Base-by-base conservation (phyloP, 495 filamentous ascomycete genomes). In the Aspergillus biplanus region DNA sequence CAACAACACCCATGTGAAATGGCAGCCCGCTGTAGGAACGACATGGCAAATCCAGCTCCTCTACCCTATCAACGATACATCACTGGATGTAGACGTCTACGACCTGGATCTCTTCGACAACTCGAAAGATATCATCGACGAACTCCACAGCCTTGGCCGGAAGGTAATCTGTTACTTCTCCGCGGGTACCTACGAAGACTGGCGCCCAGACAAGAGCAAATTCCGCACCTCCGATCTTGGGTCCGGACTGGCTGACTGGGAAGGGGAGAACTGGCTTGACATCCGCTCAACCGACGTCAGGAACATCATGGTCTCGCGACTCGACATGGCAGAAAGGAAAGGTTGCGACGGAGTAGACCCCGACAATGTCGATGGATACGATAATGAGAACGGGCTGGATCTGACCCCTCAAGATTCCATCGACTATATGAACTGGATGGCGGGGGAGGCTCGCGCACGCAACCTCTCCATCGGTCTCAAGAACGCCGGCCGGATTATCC, bases 161-260 rank as follows among this genome's bases (percentile, higher is more conserved):
- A 86, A 81, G 50, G 84, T 90, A 32, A 88, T 91, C 60, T 92
- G 89, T 78, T 92, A 91, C 70, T 91, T 90, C 76, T 86, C 82
- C 11, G 89, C 88, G 1, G 89, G 89, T 6, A 85, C 81, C 15
- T 89, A 82, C 61, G 86, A 89, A 73, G 68, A 82, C 60, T 84
- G 79, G 72, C 82, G 88, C 6, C 70, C 77, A 6, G 89, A 92
- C 67, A 72, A 82, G 5, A 54, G 39, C 52, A 44, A 81, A 0
- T 92, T 91, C 74, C 62, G 69, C 1, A 27, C 66, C 0, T 65
- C 70, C 1, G 89, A 90, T 53, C 65, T 85, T 18, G 88, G 86
- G 13, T 72, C 76, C 2, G 64, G 66, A 11, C 69, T 92, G 6
- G 76, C 82, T 33, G 86, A 84, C 15, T 92, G 89, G 89, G 76